phyloP scores from a whole-genome alignment of 2,329 filamentous ascomycete genomes.

The Diplodia intermedia region DNA sequence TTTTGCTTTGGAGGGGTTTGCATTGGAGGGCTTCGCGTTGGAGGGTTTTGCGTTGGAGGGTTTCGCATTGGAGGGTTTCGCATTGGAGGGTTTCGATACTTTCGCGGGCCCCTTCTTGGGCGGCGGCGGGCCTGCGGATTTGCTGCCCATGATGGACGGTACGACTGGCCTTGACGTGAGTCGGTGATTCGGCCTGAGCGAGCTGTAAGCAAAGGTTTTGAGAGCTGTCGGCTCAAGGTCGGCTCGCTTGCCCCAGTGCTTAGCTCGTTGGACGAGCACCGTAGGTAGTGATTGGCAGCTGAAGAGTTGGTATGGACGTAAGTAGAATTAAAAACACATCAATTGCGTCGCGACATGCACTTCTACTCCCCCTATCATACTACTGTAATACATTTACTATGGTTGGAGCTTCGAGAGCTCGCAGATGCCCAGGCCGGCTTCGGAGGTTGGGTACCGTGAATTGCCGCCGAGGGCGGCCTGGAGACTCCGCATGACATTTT shows the following conservation, averaged over 20 bases:
- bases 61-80: neutral
- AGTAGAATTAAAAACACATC: too few relatives aligned
- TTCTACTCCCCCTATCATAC: too few relatives aligned
- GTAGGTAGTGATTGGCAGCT: too few relatives aligned
- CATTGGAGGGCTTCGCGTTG: neutral
- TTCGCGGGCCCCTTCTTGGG: neutral
- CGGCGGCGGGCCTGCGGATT: conserved; percentile 11
- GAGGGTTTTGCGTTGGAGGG: neutral
- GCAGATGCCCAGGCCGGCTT: conserved; percentile 6
- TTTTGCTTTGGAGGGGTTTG: neutral
- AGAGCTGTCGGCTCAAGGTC: too few relatives aligned
- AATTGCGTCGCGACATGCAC: too few relatives aligned
- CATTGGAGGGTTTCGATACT: neutral
- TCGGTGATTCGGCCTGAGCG: too few relatives aligned
- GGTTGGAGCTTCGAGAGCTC: neutral
- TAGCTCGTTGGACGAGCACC: too few relatives aligned
- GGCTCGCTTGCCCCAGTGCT: too few relatives aligned
- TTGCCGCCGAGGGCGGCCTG: conserved; percentile 5
- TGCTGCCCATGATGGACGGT: conserved; percentile 18
- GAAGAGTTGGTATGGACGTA: too few relatives aligned
- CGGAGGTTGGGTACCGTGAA: conserved; percentile 9
- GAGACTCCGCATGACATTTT: neutral
- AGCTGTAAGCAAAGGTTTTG: too few relatives aligned
- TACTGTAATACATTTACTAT: neutral
- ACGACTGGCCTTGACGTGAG: too few relatives aligned